Percentiles rank a stretch among this genome's conserved stretches.
Evolutionary conservation across 1,284 basidiomycete genomes (phyloP).

Genomic region (Malassezia psittaci): DNA sequence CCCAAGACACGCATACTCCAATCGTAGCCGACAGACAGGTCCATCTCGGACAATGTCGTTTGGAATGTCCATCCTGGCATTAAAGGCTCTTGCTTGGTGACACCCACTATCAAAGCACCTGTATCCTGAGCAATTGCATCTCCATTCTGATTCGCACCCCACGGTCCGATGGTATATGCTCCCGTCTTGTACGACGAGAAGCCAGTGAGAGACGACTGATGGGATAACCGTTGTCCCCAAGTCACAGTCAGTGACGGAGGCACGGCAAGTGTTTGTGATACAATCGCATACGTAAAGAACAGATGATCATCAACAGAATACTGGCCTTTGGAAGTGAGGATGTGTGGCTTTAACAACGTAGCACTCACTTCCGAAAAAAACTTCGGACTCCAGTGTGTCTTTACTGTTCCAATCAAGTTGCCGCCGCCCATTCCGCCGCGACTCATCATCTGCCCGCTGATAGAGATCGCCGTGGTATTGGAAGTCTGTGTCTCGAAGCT

Average conservation of each 20-base stretch:
- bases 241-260: slow-evolving; percentile 50
- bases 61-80: slow-evolving; percentile 37
- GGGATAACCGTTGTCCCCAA: slow-evolving; percentile 49
- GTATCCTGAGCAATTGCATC: slow-evolving; percentile 24
- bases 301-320: slow-evolving; percentile 49
- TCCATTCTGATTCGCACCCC: slow-evolving; percentile 41
- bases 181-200: slow-evolving; percentile 49
- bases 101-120: slow-evolving; percentile 28
- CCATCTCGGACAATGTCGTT: slow-evolving; percentile 22
- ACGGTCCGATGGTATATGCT: slow-evolving; percentile 49
- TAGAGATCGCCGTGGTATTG: slow-evolving; percentile 17
- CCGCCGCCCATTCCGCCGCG: slow-evolving; percentile 50
- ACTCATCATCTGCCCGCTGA: slow-evolving; percentile 49
- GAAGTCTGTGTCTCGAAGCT: slow-evolving; percentile 40
- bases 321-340: slow-evolving; percentile 49
- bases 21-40: slow-evolving; percentile 44
- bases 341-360: slow-evolving; percentile 50
- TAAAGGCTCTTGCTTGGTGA: slow-evolving; percentile 28
- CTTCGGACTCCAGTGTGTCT: slow-evolving; percentile 58
- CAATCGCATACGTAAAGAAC: slow-evolving; percentile 48
- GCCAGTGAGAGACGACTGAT: slow-evolving; percentile 29
- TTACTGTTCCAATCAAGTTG: slow-evolving; percentile 56
- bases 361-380: slow-evolving; percentile 49
- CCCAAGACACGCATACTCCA: slow-evolving; percentile 49
- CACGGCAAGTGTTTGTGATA: slow-evolving; percentile 26